A percentile compares a stretch with the other conserved stretches of the same genome.
phyloP scores from a whole-genome alignment of 805 yeast genomes.

The Saccharomycopsis fermentans region DNA sequence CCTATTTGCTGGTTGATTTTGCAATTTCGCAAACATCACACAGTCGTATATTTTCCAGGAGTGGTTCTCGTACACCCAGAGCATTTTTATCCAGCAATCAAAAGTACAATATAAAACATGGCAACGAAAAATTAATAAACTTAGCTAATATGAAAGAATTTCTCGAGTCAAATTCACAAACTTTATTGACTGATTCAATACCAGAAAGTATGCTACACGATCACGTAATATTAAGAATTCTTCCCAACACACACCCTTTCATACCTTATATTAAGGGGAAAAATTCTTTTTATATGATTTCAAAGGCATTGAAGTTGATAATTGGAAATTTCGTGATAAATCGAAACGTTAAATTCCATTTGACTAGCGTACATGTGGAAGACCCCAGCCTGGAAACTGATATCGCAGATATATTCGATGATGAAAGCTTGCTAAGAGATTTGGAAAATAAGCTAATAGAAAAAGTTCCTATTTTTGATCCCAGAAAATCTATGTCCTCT shows the following conservation, averaged over 20 bases:
- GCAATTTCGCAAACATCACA: background rate
- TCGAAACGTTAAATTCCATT: conserved; percentile 42
- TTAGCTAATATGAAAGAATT: conserved; percentile 44
- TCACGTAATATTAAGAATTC: conserved; percentile 41
- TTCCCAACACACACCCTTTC: conserved; percentile 45
- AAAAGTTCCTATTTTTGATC: conserved; percentile 12
- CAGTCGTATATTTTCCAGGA: background rate
- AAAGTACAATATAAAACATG: background rate
- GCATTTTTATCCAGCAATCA: background rate
- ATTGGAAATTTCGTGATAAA: conserved; percentile 46
- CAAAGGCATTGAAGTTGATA: conserved; percentile 45
- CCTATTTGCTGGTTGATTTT: too few species aligned
- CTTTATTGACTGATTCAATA: conserved; percentile 35
- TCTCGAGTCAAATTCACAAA: conserved; percentile 40
- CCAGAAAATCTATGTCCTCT: background rate
- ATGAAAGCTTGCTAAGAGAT: conserved; percentile 18
- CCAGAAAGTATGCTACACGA: conserved; percentile 36
- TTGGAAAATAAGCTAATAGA: conserved; percentile 20
- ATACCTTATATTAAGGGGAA: conserved; percentile 49
- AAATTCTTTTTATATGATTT: conserved; percentile 43
- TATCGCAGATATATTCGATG: conserved; percentile 3
- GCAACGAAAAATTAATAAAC: conserved; percentile 24
- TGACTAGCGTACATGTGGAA: conserved; percentile 29
- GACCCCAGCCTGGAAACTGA: conserved; percentile 20
- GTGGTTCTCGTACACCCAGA: background rate